Evolutionary conservation across 176 grass and related monocot species (phyloP), one percentile per base, ranked within the genome.

Genomic region (Paspalum vaginatum): DNA sequence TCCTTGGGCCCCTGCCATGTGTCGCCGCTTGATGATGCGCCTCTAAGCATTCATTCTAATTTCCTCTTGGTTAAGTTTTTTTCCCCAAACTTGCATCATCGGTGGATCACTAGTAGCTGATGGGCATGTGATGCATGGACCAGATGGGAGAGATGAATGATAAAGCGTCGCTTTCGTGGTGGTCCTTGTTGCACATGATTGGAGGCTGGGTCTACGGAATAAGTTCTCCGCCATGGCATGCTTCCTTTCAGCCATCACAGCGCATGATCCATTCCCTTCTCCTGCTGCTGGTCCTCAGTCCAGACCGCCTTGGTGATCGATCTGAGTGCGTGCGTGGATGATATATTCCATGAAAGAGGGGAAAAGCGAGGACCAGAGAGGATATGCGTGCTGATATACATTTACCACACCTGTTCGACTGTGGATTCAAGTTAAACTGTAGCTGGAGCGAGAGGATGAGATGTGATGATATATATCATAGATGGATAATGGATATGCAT

Each of bases 161-260:
- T 62, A 65, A 49, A 50, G 59, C 26, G 27, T 65, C 26, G 44
- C 44, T 22, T 78, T 51, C 45, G 11, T 8, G 25, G 75, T 51
- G 75, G 75, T 78, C 75, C 59, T 78, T 32, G 26, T 0, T 38
- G 75, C 75, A 64, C 60, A 78, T 78, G 75, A 78, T 78, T 78
- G 75, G 60, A 78, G 51, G 32, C 6, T 26, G 83, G 82, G 87
- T 81, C 82, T 75, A 55, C 81, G 20, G 76, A 88, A 88, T 84
- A 88, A 84, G 22, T 84, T 61, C 76, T 74, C 4, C 60, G 26
- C 86, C 87, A 72, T 81, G 76, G 60, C 80, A 83, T 83, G 86
- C 86, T 44, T 65, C 48, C 80, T 51, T 67, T 59, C 59, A 74
- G 82, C 77, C 62, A 65, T 77, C 76, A 66, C 70, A 75, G 40